Evolutionary conservation across 345 rosid genomes (phyloP).

Genomic region (Durio zibethinus): DNA sequence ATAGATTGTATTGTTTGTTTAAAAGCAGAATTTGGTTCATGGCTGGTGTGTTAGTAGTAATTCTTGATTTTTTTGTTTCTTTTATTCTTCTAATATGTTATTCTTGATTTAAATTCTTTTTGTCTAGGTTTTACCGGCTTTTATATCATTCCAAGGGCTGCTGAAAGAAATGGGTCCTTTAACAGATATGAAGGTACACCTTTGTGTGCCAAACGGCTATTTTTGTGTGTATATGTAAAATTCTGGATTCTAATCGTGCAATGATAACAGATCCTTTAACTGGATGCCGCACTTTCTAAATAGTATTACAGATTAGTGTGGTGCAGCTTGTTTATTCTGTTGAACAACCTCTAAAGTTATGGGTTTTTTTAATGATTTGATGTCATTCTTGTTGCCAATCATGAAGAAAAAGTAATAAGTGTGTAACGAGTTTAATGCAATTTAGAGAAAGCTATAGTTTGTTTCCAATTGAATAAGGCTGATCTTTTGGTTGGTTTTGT

Average conservation of each 20-base stretch:
- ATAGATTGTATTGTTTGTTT: not conserved
- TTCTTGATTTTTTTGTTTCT: not conserved
- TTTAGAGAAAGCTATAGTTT: not conserved
- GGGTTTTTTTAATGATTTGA: not conserved
- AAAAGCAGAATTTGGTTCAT: not conserved
- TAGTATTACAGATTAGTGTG: not conserved
- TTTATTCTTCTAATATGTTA: not conserved
- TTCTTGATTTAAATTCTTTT: not conserved
- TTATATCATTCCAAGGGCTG: not conserved
- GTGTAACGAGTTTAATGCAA: not conserved
- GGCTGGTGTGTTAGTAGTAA: not conserved
- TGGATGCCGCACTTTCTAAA: not conserved
- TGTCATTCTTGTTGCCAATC: not conserved
- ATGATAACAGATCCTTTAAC: not conserved
- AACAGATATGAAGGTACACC: not conserved
- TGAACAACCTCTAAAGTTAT: not conserved
- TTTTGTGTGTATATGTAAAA: not conserved
- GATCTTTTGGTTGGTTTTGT: not conserved
- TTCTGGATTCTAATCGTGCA: not conserved
- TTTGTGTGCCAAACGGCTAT: constrained; percentile 1
- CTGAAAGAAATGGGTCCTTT: not conserved
- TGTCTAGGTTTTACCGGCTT: not conserved
- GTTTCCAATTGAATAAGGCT: not conserved
- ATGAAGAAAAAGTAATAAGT: not conserved
- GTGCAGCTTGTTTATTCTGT: not conserved